A percentile compares a stretch with the other conserved stretches of the same genome.
phyloP scores from a whole-genome alignment of 768 basidiomycete species.

The Dacryopinax spathularia region DNA sequence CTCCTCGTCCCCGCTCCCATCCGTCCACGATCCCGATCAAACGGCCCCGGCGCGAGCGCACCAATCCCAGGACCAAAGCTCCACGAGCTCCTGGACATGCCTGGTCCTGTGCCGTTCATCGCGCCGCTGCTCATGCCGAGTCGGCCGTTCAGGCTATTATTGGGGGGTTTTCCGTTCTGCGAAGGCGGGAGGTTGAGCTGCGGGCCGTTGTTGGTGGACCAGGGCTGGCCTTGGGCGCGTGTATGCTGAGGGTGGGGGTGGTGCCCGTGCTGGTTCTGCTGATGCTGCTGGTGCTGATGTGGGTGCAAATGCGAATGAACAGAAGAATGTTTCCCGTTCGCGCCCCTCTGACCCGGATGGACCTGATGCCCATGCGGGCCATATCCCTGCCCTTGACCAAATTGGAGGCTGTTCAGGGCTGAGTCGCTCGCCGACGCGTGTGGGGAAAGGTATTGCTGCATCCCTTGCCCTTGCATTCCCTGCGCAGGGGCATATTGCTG shows the following conservation, averaged over 20 bases:
- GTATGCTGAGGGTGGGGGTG: neutral
- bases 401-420: too few relatives aligned
- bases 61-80: constrained; percentile 54
- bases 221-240: neutral
- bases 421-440: too few relatives aligned
- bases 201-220: neutral
- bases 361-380: too few relatives aligned
- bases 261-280: neutral
- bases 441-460: too few relatives aligned
- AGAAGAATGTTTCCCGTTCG: neutral
- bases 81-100: too few relatives aligned
- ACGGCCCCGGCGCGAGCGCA: constrained; percentile 13
- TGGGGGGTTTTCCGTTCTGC: neutral
- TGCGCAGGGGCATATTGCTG: neutral
- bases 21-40: neutral
- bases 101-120: too few relatives aligned
- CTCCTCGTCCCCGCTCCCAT: constrained; percentile 7
- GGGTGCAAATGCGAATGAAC: too few relatives aligned
- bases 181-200: neutral
- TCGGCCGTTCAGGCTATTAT: neutral
- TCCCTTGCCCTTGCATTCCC: neutral
- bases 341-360: too few relatives aligned
- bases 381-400: neutral
- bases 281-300: neutral
- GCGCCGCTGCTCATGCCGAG: too few relatives aligned